A percentile compares a stretch with the other conserved stretches of the same genome.
phyloP scores from a whole-genome alignment of 164 flowering plant genomes.

The Aristolochia fimbriata region DNA sequence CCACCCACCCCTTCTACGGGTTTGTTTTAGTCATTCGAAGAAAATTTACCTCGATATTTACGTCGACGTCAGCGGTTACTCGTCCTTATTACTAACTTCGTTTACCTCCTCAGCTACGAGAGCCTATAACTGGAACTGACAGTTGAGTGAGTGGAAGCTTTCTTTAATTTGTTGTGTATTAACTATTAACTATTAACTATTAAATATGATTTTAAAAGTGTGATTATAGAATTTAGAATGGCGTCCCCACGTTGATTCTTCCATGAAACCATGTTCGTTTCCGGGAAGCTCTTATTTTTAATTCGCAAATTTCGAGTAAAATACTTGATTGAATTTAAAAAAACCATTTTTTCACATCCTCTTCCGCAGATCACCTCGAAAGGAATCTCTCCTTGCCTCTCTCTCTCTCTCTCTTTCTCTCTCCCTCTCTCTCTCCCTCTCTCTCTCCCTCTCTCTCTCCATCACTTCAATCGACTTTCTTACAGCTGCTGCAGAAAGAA shows the following conservation, averaged over 20 bases:
- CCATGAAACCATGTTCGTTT: not conserved
- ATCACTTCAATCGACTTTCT: not conserved
- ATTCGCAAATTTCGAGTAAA: not conserved
- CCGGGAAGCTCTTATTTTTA: not conserved
- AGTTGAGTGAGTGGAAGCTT: no score
- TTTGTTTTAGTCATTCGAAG: no score
- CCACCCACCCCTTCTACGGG: no score
- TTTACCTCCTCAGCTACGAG: no score
- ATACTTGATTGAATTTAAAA: not conserved
- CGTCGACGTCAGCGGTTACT: no score
- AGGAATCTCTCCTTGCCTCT: constrained; percentile 3
- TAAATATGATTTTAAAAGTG: no score
- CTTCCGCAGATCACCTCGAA: constrained; percentile 1
- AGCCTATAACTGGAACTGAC: no score
- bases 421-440: constrained; percentile 1
- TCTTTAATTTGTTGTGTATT: no score
- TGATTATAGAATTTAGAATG: not conserved
- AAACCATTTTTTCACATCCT: not conserved
- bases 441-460: constrained; percentile 3
- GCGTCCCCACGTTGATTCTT: not conserved
- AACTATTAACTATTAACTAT: no score
- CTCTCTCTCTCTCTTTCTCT: no score
- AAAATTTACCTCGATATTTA: no score
- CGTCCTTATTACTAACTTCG: no score
- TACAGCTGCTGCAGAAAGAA: not conserved